Conservation (phyloP, 139 green algal species). For the Tetradesmus obliquus region DNA sequence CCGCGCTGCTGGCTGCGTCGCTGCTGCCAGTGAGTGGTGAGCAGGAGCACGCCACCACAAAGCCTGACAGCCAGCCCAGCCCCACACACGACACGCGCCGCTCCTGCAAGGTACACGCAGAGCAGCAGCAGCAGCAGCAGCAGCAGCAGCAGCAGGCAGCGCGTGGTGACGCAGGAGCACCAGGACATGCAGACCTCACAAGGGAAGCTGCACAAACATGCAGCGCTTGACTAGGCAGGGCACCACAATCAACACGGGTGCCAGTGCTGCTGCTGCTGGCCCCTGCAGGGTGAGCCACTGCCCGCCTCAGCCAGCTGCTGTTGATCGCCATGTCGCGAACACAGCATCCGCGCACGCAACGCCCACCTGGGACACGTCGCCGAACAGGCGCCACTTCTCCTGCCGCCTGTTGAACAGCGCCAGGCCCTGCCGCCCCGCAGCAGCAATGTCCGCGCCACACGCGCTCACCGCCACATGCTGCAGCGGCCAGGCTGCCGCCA, state of each 20-base stretch:
- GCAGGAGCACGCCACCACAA: conserved; percentile 51
- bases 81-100: conserved; percentile 31
- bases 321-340: neutral
- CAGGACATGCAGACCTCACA: neutral
- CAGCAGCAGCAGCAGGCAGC: neutral
- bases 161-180: neutral
- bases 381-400: conserved; percentile 86
- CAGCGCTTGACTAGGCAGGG: neutral
- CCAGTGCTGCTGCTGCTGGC: neutral
- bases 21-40: neutral
- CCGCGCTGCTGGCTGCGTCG: neutral
- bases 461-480: conserved; percentile 63
- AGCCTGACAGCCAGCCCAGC: conserved; percentile 26
- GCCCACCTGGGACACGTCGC: conserved; percentile 89
- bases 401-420: conserved; percentile 78
- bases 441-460: conserved; percentile 82
- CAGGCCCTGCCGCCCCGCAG: conserved; percentile 83
- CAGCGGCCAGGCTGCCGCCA: conserved; percentile 75
- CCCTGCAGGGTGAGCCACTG: neutral
- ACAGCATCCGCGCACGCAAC: neutral
- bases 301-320: neutral
- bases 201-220: neutral
- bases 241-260: too few relatives aligned
- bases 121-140: neutral
- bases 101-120: conserved; percentile 15